Conservation (phyloP, 2,329 filamentous ascomycete species). For the Neobulgaria alba region DNA sequence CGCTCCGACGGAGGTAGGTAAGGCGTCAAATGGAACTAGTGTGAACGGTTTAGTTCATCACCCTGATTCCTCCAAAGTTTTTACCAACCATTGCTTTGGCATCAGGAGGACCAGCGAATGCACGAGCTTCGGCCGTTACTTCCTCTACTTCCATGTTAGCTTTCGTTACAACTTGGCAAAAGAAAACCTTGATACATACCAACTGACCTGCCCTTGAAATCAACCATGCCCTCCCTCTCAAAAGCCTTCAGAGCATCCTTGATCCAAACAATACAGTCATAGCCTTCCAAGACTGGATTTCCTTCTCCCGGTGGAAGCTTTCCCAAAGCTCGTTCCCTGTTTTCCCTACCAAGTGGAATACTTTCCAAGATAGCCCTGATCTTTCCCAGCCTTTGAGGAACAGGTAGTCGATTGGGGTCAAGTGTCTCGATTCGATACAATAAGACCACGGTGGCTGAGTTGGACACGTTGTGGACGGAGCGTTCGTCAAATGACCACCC, state of each 20-base stretch:
- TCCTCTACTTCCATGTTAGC: slow-evolving; percentile 7
- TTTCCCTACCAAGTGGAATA: slow-evolving; percentile 15
- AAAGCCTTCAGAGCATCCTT: slow-evolving; percentile 16
- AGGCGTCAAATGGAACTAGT: no score
- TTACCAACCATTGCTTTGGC: slow-evolving; percentile 19
- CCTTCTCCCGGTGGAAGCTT: slow-evolving; percentile 10
- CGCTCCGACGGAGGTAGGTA: no score
- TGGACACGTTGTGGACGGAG: slow-evolving; percentile 14
- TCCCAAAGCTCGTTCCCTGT: slow-evolving; percentile 8
- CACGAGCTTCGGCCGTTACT: slow-evolving; percentile 15
- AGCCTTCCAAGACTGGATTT: slow-evolving; percentile 17
- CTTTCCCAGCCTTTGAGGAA: slow-evolving; percentile 6
- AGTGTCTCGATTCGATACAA: slow-evolving; percentile 16
- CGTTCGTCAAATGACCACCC: slow-evolving; percentile 14
- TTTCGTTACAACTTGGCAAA: not conserved
- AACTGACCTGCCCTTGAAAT: slow-evolving; percentile 7
- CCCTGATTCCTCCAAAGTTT: slow-evolving; percentile 17
- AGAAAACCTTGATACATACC: slow-evolving; percentile 6
- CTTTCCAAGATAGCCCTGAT: slow-evolving; percentile 11
- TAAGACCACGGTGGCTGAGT: slow-evolving; percentile 15
- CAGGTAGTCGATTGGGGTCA: not conserved
- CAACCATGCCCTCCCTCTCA: slow-evolving; percentile 10
- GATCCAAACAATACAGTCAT: slow-evolving; percentile 22
- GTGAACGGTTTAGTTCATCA: slow-evolving; percentile 14
- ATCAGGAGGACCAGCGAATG: slow-evolving; percentile 18